Percentiles rank a stretch among this genome's conserved stretches.
phyloP scores from a whole-genome alignment of 257 asterid species.

The Jaltomata sinuosa region DNA sequence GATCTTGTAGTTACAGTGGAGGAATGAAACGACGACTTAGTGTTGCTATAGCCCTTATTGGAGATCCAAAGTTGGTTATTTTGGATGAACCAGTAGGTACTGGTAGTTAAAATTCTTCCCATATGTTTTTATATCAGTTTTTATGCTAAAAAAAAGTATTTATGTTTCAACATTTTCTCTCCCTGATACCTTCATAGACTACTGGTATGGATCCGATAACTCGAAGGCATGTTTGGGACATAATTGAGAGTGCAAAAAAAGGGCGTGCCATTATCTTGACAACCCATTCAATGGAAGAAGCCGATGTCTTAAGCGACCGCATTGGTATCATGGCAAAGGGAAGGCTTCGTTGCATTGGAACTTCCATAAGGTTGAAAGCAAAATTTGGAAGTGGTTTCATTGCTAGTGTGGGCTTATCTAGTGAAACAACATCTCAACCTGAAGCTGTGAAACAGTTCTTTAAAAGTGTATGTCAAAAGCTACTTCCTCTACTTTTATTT shows the following conservation, averaged over 20 bases:
- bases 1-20: conserved; percentile 88
- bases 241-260: conserved; percentile 73
- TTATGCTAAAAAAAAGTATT: neutral
- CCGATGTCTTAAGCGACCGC: conserved; percentile 82
- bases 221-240: conserved; percentile 92
- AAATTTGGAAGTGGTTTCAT: conserved; percentile 83
- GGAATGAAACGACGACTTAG: conserved; percentile 95
- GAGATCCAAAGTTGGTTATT: conserved; percentile 78
- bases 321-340: conserved; percentile 97
- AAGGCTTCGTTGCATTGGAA: conserved; percentile 92
- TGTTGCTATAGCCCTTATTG: conserved; percentile 84
- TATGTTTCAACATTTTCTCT: neutral
- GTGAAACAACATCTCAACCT: conserved; percentile 24
- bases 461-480: conserved; percentile 41
- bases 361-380: conserved; percentile 86
- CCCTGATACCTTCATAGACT: conserved; percentile 33
- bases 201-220: conserved; percentile 97
- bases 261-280: conserved; percentile 87
- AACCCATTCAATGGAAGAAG: conserved; percentile 98
- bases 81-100: conserved; percentile 81
- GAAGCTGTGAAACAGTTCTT: conserved; percentile 72
- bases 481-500: neutral
- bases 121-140: neutral
- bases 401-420: conserved; percentile 66
- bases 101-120: neutral